Base-by-base conservation (phyloP, 164 flowering plant species). In the Echeveria elegans region DNA sequence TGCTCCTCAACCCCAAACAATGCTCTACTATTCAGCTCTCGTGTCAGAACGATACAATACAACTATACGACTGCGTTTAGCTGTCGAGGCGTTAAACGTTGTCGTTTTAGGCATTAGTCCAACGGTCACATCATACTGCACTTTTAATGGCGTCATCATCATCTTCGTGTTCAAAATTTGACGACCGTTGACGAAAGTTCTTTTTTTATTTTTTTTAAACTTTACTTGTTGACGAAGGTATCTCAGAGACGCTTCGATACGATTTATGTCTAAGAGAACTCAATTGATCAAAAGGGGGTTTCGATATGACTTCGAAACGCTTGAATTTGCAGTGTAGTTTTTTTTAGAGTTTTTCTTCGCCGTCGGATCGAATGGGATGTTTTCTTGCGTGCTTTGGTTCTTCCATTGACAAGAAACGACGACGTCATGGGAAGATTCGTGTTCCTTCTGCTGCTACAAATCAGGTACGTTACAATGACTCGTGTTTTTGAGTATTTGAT, bases 381-480 rank as follows among this genome's bases (percentile, higher is more conserved):
- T 83, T 86, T 77, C 85, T 82, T 63, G 88, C 76, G 1, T 86
- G 92, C 70, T 84, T 86, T 70, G 87, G 92, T 58, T 70, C 81
- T 26, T 79, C 77, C 48, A 79, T 82, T 69, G 78, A 76, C 47
- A 45, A 53, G 24, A 78, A 43, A 23, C 74, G 77, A 53, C 10
- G n/a, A 53, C 72, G 74, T 18, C 82, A 70, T 34, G 77, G 68
- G 61, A 62, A 77, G 73, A 69, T 63, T 47, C 65, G 53, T 58
- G 71, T 66, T 66, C 82, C 72, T 52, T 74, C 66, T n/a, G 34
- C 32, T 26, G 61, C 76, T 62, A 72, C 71, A 48, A 47, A 37
- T 48, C 85, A 74, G 34, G 88, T 77, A 70, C 14, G 32, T 21
- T 28, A 14, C 1, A 30, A 31, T 3, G 36, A 9, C 5, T 18